Evolutionary conservation across 2,329 filamentous ascomycete genomes (phyloP).

Genomic region (Claviceps maximensis): DNA sequence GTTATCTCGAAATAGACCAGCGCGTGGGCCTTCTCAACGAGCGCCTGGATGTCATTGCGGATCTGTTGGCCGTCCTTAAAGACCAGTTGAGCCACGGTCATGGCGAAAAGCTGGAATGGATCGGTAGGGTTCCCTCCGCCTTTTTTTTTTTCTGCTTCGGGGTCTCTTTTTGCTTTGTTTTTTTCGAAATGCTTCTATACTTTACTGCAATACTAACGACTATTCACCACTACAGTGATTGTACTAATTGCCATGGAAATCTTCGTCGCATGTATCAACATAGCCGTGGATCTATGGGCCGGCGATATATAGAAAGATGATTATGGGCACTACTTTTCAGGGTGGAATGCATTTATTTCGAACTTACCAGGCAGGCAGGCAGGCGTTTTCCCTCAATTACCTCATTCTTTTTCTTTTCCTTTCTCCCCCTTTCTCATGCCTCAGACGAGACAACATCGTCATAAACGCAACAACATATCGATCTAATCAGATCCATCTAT

Average conservation of each 20-base stretch:
- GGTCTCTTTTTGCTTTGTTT: neutral
- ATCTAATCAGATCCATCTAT: neutral
- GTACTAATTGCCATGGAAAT: constrained; percentile 93
- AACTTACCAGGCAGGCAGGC: neutral
- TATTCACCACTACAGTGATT: constrained; percentile 50
- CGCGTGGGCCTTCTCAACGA: constrained; percentile 81
- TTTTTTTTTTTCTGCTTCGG: neutral
- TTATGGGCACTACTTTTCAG: neutral
- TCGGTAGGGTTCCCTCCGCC: constrained; percentile 42
- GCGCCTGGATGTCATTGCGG: constrained; percentile 74
- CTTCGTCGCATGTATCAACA: constrained; percentile 82
- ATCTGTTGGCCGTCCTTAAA: constrained; percentile 83
- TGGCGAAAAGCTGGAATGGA: constrained; percentile 81
- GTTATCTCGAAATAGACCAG: constrained; percentile 97
- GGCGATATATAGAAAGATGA: constrained; percentile 13
- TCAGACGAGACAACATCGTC: too few relatives aligned
- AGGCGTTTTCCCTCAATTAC: neutral
- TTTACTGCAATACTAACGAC: neutral
- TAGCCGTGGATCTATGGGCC: constrained; percentile 81
- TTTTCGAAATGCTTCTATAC: neutral
- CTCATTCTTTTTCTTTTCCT: neutral
- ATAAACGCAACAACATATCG: neutral
- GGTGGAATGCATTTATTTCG: neutral
- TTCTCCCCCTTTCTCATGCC: neutral
- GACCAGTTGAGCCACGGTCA: constrained; percentile 91